phyloP scores from a whole-genome alignment of 2,329 filamentous ascomycete genomes.

The Penicillium psychrosexuale region DNA sequence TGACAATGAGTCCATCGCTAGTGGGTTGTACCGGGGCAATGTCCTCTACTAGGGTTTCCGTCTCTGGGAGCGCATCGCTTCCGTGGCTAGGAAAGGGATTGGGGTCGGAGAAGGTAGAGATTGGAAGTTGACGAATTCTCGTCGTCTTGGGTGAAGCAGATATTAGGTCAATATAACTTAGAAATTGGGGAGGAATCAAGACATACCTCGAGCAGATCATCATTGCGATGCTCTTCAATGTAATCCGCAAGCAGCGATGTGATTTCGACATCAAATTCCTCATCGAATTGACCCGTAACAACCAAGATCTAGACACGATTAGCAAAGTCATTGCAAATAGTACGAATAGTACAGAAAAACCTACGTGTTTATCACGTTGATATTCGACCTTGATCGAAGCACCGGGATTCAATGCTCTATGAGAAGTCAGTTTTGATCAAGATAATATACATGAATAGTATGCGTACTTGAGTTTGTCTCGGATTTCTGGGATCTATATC shows the following conservation, averaged over 20 bases:
- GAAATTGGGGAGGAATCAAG: background rate
- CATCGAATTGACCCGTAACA: background rate
- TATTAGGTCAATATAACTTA: background rate
- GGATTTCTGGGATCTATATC: background rate
- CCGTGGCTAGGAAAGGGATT: background rate
- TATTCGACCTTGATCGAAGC: background rate
- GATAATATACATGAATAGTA: background rate
- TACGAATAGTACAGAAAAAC: background rate
- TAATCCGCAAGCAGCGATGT: background rate
- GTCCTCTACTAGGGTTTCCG: background rate
- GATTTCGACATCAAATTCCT: background rate
- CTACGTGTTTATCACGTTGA: background rate
- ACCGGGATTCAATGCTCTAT: background rate
- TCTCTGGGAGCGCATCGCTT: background rate
- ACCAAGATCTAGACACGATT: background rate
- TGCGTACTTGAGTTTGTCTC: background rate
- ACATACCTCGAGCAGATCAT: slow-evolving; percentile 2
- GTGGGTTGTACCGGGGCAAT: background rate
- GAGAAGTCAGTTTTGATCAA: background rate
- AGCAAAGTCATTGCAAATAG: background rate
- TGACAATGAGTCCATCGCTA: background rate
- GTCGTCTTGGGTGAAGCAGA: background rate
- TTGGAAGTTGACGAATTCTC: background rate
- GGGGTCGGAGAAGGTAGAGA: background rate
- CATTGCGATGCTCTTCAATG: background rate